Base-by-base conservation (phyloP, 805 yeast species). In the Starmerella riodocensis region DNA sequence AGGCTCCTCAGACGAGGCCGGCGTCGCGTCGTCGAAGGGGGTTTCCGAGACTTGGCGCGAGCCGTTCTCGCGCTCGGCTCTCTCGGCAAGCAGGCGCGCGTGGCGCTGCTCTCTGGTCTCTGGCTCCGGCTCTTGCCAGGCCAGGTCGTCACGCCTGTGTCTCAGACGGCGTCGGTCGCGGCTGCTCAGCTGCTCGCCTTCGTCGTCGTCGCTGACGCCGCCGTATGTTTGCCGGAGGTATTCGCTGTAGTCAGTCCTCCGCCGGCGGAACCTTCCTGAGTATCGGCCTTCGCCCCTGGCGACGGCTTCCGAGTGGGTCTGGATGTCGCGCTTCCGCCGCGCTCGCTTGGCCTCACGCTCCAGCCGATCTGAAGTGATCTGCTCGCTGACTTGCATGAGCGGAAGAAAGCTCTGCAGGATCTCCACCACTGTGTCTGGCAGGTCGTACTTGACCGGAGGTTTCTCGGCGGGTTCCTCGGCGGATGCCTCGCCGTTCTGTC, bases 241-340 rank as follows among this genome's bases (percentile, higher is more conserved):
- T n/a, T 39, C 44, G 29, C 32, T 22, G 39, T 41, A 46, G 32
- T 46, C 35, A 12, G 43, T 37, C 14, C 45, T 37, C 20, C 45
- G 44, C 7, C 49, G 32, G 11, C 50, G 37, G 11, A 42, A 25
- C n/a, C 50, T 41, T 14, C 40, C 39, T 6, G 49, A 37, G 27
- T 46, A 40, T 9, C 49, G 39, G 12, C 61, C 61, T 20, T 53
- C 58, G 16, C 53, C 60, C 12, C 43, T 43, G 4, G 52, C 45
- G 19, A 47, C 43, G 34, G 41, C 29, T 20, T 41, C 50, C 1
- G 43, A 41, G 26, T 51, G 53, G 22, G 44, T 41, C 38, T 41
- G 45, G 17, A 52, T 32, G 29, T 40, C 46, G 27, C 41, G 39
- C 5, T 43, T 37, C 16, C 52, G 42, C 9, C 52, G 45, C 12